phyloP scores from a whole-genome alignment of 163 green algal species.

The Coccomyxa subellipsoidea region DNA sequence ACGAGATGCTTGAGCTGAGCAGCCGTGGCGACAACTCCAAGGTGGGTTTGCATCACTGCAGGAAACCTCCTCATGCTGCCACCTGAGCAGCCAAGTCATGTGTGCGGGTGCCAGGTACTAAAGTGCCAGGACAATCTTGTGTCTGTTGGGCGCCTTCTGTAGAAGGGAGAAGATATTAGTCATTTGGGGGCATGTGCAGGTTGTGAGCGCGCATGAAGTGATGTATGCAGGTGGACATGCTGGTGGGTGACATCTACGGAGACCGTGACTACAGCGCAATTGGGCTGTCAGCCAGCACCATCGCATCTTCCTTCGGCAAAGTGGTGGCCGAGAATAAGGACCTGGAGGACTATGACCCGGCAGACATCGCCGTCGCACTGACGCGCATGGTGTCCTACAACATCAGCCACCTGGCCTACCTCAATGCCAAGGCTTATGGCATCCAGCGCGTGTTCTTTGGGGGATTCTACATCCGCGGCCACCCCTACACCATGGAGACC shows the following conservation, averaged over 20 bases:
- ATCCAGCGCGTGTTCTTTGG: constrained; percentile 94
- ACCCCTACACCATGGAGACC: constrained; percentile 99
- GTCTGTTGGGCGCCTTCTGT: no score
- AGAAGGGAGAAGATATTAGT: no score
- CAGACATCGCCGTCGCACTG: constrained; percentile 53
- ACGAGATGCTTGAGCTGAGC: constrained; percentile 95
- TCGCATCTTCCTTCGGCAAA: constrained; percentile 95
- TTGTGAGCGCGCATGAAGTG: not conserved
- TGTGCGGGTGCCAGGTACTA: no score
- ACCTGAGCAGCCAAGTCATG: no score
- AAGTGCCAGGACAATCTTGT: no score
- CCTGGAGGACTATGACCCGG: constrained; percentile 40
- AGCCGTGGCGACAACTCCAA: constrained; percentile 82
- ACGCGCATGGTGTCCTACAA: constrained; percentile 99
- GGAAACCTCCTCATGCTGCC: no score
- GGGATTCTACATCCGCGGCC: constrained; percentile 96
- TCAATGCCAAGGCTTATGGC: constrained; percentile 89
- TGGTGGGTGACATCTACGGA: constrained; percentile 99
- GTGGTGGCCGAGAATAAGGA: constrained; percentile 55
- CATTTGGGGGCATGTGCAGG: no score
- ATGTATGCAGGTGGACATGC: constrained; percentile 90
- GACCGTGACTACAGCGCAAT: constrained; percentile 88
- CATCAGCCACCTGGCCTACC: constrained; percentile 95
- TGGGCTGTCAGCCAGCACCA: constrained; percentile 90
- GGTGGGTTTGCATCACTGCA: no score